Conservation (phyloP, 129 eudicot genomes). For the Glebionis coronaria region DNA sequence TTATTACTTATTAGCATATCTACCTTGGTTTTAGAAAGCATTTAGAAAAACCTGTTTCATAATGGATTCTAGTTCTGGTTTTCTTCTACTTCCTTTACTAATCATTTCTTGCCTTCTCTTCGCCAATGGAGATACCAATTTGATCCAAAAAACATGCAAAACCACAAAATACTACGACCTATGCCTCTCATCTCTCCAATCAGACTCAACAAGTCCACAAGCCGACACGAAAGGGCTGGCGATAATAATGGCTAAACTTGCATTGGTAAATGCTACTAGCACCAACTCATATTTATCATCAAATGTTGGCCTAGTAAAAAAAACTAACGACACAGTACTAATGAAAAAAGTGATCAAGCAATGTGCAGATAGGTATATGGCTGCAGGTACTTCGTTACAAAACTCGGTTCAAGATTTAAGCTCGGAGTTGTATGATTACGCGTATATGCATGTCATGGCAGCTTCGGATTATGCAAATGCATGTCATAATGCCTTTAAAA, state of each 20-base stretch:
- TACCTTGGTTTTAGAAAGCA: constrained; percentile 6
- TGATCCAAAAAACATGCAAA: constrained; percentile 73
- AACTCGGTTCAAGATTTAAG: constrained; percentile 47
- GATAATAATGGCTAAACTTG: constrained; percentile 50
- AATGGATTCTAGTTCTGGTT: constrained; percentile 30
- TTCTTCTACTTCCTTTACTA: constrained; percentile 27
- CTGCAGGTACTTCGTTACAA: constrained; percentile 53
- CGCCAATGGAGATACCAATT: constrained; percentile 38
- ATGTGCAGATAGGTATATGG: constrained; percentile 58
- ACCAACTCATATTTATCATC: constrained; percentile 55
- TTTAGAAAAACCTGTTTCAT: background rate
- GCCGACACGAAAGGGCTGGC: constrained; percentile 81
- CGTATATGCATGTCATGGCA: constrained; percentile 71
- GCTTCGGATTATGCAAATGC: constrained; percentile 77
- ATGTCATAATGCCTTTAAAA: constrained; percentile 59
- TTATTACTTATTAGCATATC: too few species aligned
- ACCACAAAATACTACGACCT: constrained; percentile 71
- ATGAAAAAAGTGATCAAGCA: constrained; percentile 42
- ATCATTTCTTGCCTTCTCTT: constrained; percentile 29
- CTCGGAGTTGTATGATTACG: constrained; percentile 61
- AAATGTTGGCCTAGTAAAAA: background rate
- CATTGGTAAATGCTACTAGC: constrained; percentile 57
- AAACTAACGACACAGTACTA: constrained; percentile 20
- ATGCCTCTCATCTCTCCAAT: constrained; percentile 67
- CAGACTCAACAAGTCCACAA: constrained; percentile 53